Evolutionary conservation across 2,329 filamentous ascomycete species (phyloP), one percentile per base, ranked within the genome.

Genomic region (Fusarium duplospermum): DNA sequence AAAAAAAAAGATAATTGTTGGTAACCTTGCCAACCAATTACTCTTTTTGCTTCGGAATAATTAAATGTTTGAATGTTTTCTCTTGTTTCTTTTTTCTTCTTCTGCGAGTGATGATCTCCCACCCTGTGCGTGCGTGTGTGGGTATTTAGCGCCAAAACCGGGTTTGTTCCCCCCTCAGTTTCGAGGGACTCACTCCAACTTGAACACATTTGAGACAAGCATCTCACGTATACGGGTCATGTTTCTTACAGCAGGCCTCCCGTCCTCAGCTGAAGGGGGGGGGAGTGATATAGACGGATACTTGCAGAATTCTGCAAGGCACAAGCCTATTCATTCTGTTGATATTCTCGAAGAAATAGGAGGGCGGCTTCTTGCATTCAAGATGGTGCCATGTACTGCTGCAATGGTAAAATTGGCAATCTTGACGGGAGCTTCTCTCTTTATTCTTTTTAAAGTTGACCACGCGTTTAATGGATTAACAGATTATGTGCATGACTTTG

Each of bases 271-370:
- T 42, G 36, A 36, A 35, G 57, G 45, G 29, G 45, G 45, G 35
- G 13, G 35, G n/a, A n/a, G 45, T 50, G 22, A 27, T 24, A 22
- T 20, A 31, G 18, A 47, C 56, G 31, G 31, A n/a, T 13, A 54
- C 24, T 27, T 4, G 22, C 35, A 47, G 18, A 60, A 56, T 59
- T 31, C 59, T 73, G 62, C 63, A 71, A 66, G 69, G 61, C 57
- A 72, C 65, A 42, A 33, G 31, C 31, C 31, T 11, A 31, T 31
- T 31, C 22, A 47, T 50, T 47, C 45, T 50, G 24, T 45, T 52
- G 47, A 31, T n/a, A 31, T 52, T 52, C 47, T 52, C 47, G 27
- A 52, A 52, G 47, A 47, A 18, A 40, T 16, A 22, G 8, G 36
- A 33, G 62, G 31, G 31, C 31, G 31, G 31, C 31, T 33, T 33